Evolutionary conservation across 176 grass and related monocot genomes (phyloP), one percentile per base, ranked within the genome.

Genomic region (Otatea glauca): DNA sequence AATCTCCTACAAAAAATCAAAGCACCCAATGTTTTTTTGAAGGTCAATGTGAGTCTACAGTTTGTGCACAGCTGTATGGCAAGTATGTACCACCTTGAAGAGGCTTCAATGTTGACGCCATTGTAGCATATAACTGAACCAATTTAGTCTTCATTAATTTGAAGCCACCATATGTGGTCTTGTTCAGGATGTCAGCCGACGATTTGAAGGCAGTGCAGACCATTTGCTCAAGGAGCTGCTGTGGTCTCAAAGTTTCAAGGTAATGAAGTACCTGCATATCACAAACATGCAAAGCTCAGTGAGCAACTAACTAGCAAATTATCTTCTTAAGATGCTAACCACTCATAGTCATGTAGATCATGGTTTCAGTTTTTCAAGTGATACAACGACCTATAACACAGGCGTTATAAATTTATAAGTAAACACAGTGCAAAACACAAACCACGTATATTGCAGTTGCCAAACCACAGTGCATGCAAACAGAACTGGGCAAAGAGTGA

Each of bases 161-260:
- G 27, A 92, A 92, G 78, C 88, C 86, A 87, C 96, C 96, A 90
- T 93, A 95, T 83, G 88, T 80, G 48, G 91, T 94, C 61, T 78
- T 88, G 72, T 86, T 95, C 76, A 98, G 80, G 83, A 89, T 95
- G 82, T 90, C 96, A 92, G 83, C 85, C 70, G 92, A 88, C 29
- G 93, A 90, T 94, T 90, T 98, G 78, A 95, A 98, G 53, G 88
- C 93, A 78, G 93, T 91, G 83, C 88, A 92, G 39, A 98, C 65
- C 91, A 95, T 98, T 88, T 98, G 96, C 83, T 94, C 96, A 87
- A 98, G 93, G 61, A 95, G 91, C 79, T 94, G 93, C 34, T 88
- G 91, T 44, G 96, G 96, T 51, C 88, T 88, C 86, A 98, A 92
- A 89, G 93, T 98, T 90, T 98, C 96, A 74, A 98, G 88, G 82